phyloP scores from a whole-genome alignment of 208 protist species.

The Angomonas ambiguus region DNA sequence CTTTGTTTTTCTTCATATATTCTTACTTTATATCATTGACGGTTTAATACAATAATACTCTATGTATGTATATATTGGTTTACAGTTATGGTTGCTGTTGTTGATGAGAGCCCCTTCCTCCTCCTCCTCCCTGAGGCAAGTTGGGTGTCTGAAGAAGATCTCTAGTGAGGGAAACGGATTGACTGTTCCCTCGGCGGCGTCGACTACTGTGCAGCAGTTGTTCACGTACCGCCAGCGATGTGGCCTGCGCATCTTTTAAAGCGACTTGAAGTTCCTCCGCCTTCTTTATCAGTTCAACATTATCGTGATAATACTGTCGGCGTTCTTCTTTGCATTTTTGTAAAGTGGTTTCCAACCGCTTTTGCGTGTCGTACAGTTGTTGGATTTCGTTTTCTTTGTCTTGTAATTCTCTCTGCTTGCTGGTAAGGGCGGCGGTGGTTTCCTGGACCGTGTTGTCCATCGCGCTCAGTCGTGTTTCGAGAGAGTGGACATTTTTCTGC shows the following conservation, averaged over 20 bases:
- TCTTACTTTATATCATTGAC: neutral
- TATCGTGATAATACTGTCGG: conserved; percentile 57
- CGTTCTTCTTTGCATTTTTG: conserved; percentile 19
- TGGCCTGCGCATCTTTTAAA: conserved; percentile 47
- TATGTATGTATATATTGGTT: neutral
- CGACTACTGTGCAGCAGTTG: conserved; percentile 30
- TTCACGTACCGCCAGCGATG: conserved; percentile 49
- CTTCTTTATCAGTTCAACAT: conserved; percentile 47
- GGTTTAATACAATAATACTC: neutral
- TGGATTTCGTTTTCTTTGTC: too few species aligned
- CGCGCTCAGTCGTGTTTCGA: conserved; percentile 4
- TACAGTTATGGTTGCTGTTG: neutral
- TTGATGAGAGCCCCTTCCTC: neutral
- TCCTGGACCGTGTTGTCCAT: conserved; percentile 12
- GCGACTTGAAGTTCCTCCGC: conserved; percentile 52
- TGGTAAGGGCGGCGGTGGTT: conserved; percentile 16
- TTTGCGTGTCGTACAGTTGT: conserved; percentile 14
- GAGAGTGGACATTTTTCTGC: neutral
- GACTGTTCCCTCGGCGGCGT: conserved; percentile 5
- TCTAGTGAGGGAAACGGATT: neutral
- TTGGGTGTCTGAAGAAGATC: conserved; percentile 3
- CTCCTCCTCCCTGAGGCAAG: neutral
- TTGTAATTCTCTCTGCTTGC: too few species aligned
- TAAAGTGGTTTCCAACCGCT: conserved; percentile 10
- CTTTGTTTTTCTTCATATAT: neutral